Base-by-base conservation (phyloP, 2,329 filamentous ascomycete species). In the Trichophyton rubrum region DNA sequence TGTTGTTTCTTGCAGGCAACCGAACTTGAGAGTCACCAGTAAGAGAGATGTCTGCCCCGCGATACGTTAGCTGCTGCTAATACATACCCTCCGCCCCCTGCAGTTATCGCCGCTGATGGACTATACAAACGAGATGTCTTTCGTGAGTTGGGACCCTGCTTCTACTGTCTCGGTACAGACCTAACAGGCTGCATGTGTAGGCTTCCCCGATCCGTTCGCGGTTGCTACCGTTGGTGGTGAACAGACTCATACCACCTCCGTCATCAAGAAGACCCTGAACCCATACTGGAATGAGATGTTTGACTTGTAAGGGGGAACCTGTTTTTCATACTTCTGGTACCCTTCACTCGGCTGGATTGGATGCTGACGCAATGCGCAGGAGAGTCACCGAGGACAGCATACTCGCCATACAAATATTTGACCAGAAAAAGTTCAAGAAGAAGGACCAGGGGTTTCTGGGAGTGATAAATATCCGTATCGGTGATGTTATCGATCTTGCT, bases 351-450 rank as follows among this genome's bases (percentile, higher is more conserved):
- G 13, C 15, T 9, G 15, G 35, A 30, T 41, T 62, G 60, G 38
- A 51, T 60, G 41, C 33, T 30, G 63, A 51, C 60, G 45, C 35
- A 24, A 60, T 57, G 59, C 59, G 22, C 68, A 97, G 93, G 79
- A 84, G 83, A 72, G 92, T 90, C 63, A 93, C 87, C 63, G 93
- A 99, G 73, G 92, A 96, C 70, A 95, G 91, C 74, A 96, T 99
- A 70, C 81, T 99, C 56, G 93, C 93, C 6, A 91, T 99, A 55
- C 93, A 99, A 73, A 96, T 99, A 60, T 99, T 99, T 72, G 93
- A 99, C 75, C 93, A 99, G 77, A 96, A 96, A 80, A 99, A 99
- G 78, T 99, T 99, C 79, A 99, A 99, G 82, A 99, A 99, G 84
- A 99, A 97, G 90, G 93, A 99, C 68, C 93, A 99, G 74, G 93